A percentile compares a stretch with the other conserved stretches of the same genome.
Evolutionary conservation across 2,329 filamentous ascomycete genomes (phyloP).

Genomic region (Diplocarpon rosae): DNA sequence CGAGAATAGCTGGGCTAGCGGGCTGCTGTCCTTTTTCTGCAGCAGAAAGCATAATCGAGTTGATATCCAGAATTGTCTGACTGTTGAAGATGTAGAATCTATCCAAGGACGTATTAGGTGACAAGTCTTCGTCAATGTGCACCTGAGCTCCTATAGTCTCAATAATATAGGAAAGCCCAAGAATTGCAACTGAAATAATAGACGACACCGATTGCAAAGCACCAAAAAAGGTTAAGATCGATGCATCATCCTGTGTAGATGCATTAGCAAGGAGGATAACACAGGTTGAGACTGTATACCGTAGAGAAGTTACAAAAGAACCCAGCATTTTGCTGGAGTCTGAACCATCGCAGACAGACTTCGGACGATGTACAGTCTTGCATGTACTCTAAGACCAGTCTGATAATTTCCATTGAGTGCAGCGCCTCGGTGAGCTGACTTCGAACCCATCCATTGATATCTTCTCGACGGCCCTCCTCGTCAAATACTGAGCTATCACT

Average conservation of each 20-base stretch:
- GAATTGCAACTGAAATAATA: constrained; percentile 58
- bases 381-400: constrained; percentile 52
- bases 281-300: constrained; percentile 28
- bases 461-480: constrained; percentile 37
- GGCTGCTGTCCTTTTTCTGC: constrained; percentile 44
- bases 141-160: constrained; percentile 6
- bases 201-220: constrained; percentile 60
- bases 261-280: constrained; percentile 3
- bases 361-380: constrained; percentile 43
- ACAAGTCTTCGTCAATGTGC: constrained; percentile 29
- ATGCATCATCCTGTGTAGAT: constrained; percentile 15
- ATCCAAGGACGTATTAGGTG: constrained; percentile 28
- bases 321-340: constrained; percentile 52
- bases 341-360: constrained; percentile 60
- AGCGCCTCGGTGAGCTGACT: constrained; percentile 58
- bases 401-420: constrained; percentile 63
- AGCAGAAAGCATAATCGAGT: constrained; percentile 55
- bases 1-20: constrained; percentile 64
- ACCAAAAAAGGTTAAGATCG: constrained; percentile 34
- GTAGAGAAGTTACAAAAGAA: constrained; percentile 58
- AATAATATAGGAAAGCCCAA: constrained; percentile 39
- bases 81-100: constrained; percentile 58
- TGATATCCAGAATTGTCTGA: constrained; percentile 60
- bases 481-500: constrained; percentile 35
- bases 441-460: constrained; percentile 47